Evolutionary conservation across 805 yeast species (phyloP), one percentile per base, ranked within the genome.

Genomic region (Zygosaccharomyces kombuchaensis): DNA sequence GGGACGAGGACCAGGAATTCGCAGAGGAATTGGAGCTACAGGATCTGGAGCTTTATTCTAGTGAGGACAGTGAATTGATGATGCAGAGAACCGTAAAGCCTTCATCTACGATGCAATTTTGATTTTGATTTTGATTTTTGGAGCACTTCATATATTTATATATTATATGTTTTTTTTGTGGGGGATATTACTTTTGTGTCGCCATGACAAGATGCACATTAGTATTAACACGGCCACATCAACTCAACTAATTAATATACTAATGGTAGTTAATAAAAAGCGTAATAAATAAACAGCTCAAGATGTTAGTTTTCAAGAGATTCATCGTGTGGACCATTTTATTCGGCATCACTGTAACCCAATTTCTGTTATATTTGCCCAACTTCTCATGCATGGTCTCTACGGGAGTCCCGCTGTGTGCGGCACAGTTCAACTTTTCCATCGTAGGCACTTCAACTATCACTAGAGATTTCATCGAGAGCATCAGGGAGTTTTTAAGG

Each of bases 381-480:
- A 55, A 47, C 26, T 53, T 58, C 16, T 50, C 63, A 9, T 63
- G 67, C 37, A 48, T 55, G 1, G 40, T 50, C 2, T 23, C 52
- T 9, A 40, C 50, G 1, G 46, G 38, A 6, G 43, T 51, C 21
- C 53, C 58, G 7, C 19, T 59, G 9, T 62, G 66, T 45, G 42
- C 55, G 7, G 63, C 66, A n/a, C 65, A 62, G 37, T 63, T 59
- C 38, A 51, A 47, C 3, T 48, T 60, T 31, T 40, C 56, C 1
- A 45, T 63, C 19, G 43, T 54, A 16, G 61, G 56, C 1, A 49
- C 52, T 25, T 57, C 65, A 3, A 42, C 42, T 2, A 50, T 51
- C 26, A 53, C 63, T 8, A 40, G 50, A 29, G 60, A 57, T 22
- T 50, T 63, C 26, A 44, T 63, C 8, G 45, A 36, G 9, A 56